Percentiles rank a stretch among this genome's conserved stretches.
Conservation (phyloP, 2,329 filamentous ascomycete species). For the Hypoxylon sp. region DNA sequence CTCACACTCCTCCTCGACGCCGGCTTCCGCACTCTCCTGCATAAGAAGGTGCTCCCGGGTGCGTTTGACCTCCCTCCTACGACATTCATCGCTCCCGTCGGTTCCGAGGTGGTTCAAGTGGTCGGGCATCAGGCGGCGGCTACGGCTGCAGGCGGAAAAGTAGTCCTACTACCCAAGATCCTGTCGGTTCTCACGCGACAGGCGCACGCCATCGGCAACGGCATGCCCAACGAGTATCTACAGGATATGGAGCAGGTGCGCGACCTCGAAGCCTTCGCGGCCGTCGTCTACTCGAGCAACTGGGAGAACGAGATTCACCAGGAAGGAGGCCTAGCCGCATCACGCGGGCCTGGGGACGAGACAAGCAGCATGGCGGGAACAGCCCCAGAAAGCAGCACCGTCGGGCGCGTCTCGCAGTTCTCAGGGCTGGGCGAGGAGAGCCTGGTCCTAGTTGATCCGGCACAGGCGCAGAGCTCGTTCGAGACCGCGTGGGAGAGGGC, state of each 20-base stretch:
- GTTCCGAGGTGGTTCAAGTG: neutral
- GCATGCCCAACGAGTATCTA: slow-evolving; percentile 74
- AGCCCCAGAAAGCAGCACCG: slow-evolving; percentile 32
- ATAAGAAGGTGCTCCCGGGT: slow-evolving; percentile 79
- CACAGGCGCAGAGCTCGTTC: slow-evolving; percentile 56
- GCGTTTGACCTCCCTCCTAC: slow-evolving; percentile 72
- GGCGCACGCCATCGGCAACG: slow-evolving; percentile 86
- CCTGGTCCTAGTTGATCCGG: slow-evolving; percentile 59
- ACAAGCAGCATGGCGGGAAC: slow-evolving; percentile 10
- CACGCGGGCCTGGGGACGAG: slow-evolving; percentile 30
- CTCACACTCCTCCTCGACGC: slow-evolving; percentile 86
- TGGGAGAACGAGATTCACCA: slow-evolving; percentile 73
- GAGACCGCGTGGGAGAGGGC: slow-evolving; percentile 77
- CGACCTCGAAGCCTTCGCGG: slow-evolving; percentile 83
- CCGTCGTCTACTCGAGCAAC: slow-evolving; percentile 87
- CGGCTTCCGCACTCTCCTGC: slow-evolving; percentile 83
- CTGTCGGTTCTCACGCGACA: slow-evolving; percentile 90
- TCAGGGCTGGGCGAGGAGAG: slow-evolving; percentile 54
- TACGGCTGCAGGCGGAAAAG: slow-evolving; percentile 60
- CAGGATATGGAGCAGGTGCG: slow-evolving; percentile 78
- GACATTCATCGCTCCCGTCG: slow-evolving; percentile 41
- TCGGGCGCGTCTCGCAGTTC: slow-evolving; percentile 20
- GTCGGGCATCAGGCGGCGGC: slow-evolving; percentile 25
- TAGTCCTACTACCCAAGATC: slow-evolving; percentile 79
- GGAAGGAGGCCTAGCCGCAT: slow-evolving; percentile 47